Evolutionary conservation across 768 basidiomycete species (phyloP).

Genomic region (Pulveroboletus ravenelii): DNA sequence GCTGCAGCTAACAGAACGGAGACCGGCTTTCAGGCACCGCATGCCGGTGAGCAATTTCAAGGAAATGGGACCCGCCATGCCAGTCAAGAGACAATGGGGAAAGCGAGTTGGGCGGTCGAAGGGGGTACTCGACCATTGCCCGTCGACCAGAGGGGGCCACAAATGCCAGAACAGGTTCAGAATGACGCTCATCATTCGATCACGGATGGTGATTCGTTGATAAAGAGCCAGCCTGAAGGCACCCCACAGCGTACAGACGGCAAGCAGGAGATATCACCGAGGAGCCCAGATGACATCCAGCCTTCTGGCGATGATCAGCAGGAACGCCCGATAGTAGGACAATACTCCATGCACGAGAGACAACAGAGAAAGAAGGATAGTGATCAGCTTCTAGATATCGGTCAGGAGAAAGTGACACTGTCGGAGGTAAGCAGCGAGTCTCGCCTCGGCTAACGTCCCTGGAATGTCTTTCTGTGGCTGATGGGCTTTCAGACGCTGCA

Average conservation of each 20-base stretch:
- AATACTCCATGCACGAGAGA: too few species aligned
- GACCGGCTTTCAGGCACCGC: background rate
- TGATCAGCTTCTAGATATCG: too few species aligned
- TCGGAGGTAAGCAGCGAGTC: too few species aligned
- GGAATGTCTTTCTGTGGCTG: too few species aligned
- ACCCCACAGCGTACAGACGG: background rate
- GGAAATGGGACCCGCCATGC: background rate
- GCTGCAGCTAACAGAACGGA: background rate
- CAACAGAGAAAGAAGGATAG: too few species aligned
- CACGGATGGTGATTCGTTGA: background rate
- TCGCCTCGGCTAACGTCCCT: too few species aligned
- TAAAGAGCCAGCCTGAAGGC: background rate
- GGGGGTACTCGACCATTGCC: background rate
- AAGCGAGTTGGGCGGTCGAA: background rate
- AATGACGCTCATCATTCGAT: background rate
- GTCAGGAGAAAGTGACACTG: too few species aligned
- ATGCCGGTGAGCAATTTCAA: too few species aligned
- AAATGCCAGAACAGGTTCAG: background rate
- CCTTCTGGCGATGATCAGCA: background rate
- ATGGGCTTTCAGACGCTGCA: too few species aligned
- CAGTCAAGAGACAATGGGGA: background rate
- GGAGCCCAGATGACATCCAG: background rate
- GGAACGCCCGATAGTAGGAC: too few species aligned
- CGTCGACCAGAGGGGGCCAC: background rate
- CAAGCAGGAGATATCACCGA: background rate